phyloP scores from a whole-genome alignment of 306 rosid genomes.

The Herpetospermum pedunculosum region DNA sequence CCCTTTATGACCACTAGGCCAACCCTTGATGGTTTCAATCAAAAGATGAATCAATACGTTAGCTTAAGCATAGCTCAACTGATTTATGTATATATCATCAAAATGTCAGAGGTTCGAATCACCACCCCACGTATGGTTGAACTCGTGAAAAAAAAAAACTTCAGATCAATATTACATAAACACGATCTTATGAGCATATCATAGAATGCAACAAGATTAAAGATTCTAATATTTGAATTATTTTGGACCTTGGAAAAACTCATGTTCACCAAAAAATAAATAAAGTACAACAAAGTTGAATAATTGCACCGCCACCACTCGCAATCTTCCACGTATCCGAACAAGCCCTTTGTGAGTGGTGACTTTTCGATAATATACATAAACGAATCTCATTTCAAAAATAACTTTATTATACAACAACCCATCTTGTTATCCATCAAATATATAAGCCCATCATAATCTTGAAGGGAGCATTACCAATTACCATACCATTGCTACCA shows the following conservation, averaged over 20 bases:
- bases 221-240: neutral
- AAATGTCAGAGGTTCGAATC: no score
- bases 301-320: neutral
- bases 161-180: no score
- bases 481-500: conserved; percentile 19
- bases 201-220: neutral
- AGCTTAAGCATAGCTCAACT: no score
- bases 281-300: conserved; percentile 6
- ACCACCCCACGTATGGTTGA: no score
- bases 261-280: conserved; percentile 1
- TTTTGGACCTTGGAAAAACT: neutral
- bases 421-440: neutral
- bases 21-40: no score
- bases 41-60: no score
- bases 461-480: neutral
- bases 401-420: conserved; percentile 4
- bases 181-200: no score
- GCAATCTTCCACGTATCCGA: neutral
- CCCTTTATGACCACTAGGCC: no score
- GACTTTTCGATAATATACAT: neutral
- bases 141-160: no score
- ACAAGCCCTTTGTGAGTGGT: neutral
- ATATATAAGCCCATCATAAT: neutral
- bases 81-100: no score
- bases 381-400: conserved; percentile 8